A percentile compares a stretch with the other conserved stretches of the same genome.
phyloP scores from a whole-genome alignment of 805 yeast species.

The Wickerhamomyces silvicola region DNA sequence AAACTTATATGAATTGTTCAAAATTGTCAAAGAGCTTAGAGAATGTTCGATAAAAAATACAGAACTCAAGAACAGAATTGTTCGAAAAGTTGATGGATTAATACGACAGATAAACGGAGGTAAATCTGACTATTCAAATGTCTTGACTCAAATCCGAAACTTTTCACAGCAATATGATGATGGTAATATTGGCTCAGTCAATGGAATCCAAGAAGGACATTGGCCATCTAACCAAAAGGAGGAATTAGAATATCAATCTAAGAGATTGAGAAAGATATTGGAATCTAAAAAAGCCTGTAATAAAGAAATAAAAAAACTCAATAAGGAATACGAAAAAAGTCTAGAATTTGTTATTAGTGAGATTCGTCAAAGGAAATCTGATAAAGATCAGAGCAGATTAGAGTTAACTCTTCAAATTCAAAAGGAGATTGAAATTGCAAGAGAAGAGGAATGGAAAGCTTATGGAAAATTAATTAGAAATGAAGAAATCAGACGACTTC shows the following conservation, averaged over 20 bases:
- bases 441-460: slow-evolving; percentile 8
- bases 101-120: slow-evolving; percentile 11
- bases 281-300: slow-evolving; percentile 5
- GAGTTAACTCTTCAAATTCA: slow-evolving; percentile 3
- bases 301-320: slow-evolving; percentile 4
- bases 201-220: neutral
- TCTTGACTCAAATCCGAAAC: slow-evolving; percentile 5
- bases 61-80: slow-evolving; percentile 9
- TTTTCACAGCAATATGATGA: slow-evolving; percentile 7
- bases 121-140: slow-evolving; percentile 3
- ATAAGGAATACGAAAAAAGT: slow-evolving; percentile 10
- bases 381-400: slow-evolving; percentile 2
- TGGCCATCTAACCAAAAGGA: too few relatives aligned
- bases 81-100: slow-evolving; percentile 11
- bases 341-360: slow-evolving; percentile 7
- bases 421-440: slow-evolving; percentile 3
- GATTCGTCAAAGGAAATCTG: slow-evolving; percentile 5
- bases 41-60: slow-evolving; percentile 4
- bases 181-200: neutral
- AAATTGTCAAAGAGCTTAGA: slow-evolving; percentile 10
- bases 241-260: slow-evolving; percentile 11
- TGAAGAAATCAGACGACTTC: slow-evolving; percentile 7
- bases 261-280: slow-evolving; percentile 9
- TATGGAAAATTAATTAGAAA: slow-evolving; percentile 8
- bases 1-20: slow-evolving; percentile 13